These are phyloP conservation scores for Brasilioporus rufonigricans DNA, from an alignment of 768 basidiomycete species.

Conservation along the genomic window DNA sequence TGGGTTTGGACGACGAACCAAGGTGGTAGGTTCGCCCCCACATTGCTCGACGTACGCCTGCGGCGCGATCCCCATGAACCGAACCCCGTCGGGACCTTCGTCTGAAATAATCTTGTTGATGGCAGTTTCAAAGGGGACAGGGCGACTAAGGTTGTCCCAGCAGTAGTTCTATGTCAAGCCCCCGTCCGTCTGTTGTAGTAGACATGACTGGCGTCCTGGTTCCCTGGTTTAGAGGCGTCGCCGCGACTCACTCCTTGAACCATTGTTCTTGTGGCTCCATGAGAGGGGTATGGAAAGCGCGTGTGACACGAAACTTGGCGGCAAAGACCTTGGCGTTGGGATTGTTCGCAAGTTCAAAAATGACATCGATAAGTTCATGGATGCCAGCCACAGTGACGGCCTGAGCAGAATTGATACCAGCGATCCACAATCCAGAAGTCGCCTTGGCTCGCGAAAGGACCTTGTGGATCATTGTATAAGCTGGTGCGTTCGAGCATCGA, in stretches of 20 bases:
- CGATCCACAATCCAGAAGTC: conserved; percentile 32
- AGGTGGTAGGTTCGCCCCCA: conserved; percentile 28
- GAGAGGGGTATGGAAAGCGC: conserved; percentile 36
- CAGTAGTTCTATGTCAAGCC: conserved; percentile 35
- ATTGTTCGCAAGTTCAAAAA: conserved; percentile 26
- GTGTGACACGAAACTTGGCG: conserved; percentile 30
- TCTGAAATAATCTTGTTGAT: conserved; percentile 32
- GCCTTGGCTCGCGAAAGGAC: conserved; percentile 28
- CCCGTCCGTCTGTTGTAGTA: conserved; percentile 33
- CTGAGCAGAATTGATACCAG: conserved; percentile 36
- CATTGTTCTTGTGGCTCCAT: conserved; percentile 34
- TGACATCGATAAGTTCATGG: conserved; percentile 30
- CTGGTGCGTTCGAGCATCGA: conserved; percentile 36
- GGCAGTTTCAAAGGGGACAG: conserved; percentile 34
- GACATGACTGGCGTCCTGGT: conserved; percentile 29
- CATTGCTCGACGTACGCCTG: conserved; percentile 35
- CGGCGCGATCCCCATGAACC: conserved; percentile 33
- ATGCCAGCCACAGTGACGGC: conserved; percentile 36
- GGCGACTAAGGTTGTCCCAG: conserved; percentile 37
- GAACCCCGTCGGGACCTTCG: conserved; percentile 26
- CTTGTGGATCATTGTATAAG: conserved; percentile 34
- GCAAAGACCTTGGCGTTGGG: conserved; percentile 27
- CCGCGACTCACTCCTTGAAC: conserved; percentile 26
- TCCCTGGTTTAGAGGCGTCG: conserved; percentile 18
- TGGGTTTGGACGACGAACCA: conserved; percentile 33